Percentiles rank a stretch among this genome's conserved stretches.
These are phyloP conservation scores for Phytophthora syringae DNA, from an alignment of 352 stramenopile genomes.

Conservation along the genomic window DNA sequence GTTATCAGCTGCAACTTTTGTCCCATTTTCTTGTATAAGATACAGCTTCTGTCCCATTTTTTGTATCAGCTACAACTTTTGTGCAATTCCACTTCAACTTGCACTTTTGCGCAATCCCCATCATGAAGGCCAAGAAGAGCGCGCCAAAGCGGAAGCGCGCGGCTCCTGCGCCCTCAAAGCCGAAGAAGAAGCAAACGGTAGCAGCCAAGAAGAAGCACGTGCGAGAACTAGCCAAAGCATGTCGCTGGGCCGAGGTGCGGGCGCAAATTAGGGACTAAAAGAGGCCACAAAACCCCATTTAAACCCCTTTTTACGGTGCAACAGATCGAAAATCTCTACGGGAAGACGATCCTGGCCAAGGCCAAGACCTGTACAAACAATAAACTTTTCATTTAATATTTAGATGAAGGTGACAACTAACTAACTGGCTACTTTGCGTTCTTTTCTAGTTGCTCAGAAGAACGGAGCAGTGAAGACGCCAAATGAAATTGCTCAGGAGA, in stretches of 20 bases:
- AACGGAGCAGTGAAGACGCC: constrained; percentile 57
- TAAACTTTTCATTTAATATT: neutral
- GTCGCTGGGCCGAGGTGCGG: constrained; percentile 59
- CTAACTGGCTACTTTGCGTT: neutral
- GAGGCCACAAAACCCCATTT: neutral
- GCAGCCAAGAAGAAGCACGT: constrained; percentile 81
- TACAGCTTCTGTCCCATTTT: neutral
- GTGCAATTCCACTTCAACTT: constrained; percentile 17
- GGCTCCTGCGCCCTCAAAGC: neutral
- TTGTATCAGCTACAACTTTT: constrained; percentile 2
- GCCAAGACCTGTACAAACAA: constrained; percentile 59
- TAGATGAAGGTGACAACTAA: neutral
- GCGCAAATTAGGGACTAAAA: neutral
- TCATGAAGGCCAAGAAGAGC: constrained; percentile 28
- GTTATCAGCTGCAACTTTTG: constrained; percentile 1
- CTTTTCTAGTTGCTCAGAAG: constrained; percentile 56
- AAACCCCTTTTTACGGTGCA: neutral
- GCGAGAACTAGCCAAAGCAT: constrained; percentile 61
- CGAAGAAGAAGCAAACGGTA: constrained; percentile 43
- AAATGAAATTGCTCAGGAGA: constrained; percentile 64
- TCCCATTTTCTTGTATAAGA: neutral
- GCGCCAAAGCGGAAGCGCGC: constrained; percentile 21
- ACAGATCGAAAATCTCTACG: constrained; percentile 71
- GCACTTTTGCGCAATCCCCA: constrained; percentile 23
- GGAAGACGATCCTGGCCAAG: constrained; percentile 74